Base-by-base conservation (phyloP, 192 early-diverging fungal species). In the Gorgonomyces haynaldii region DNA sequence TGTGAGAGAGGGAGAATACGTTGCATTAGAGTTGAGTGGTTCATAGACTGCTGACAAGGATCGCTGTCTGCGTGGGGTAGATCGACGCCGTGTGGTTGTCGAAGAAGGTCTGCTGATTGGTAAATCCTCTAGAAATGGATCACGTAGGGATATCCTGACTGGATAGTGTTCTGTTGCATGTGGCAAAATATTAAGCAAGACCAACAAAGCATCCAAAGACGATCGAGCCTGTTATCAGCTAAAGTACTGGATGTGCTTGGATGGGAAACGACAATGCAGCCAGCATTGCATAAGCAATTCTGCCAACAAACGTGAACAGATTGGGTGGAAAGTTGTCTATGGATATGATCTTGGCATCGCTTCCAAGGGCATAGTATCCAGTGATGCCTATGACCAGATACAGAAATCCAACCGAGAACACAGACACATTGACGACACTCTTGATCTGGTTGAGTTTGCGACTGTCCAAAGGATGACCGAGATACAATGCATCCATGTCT, bases 291-390 rank as follows among this genome's bases (percentile, higher is more conserved):
- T 89, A 80, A 24, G 81, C 82, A 10, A 91, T 53, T 5, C 84
- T 78, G 26, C 85, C 88, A 44, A 38, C 17, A 6, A 42, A 24
- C 17, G 26, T 13, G 15, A 20, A 8, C 4, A 45, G 3, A 21
- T 4, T 35, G 10, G 39, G 27, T 24, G 15, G 1, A 44, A 12
- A 82, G 66, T 67, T 75, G 53, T 62, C 44, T 10, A 62, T 19
- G 15, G 70, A 56, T 21, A 90, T 79, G 23, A 88, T 61, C 26
- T 91, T 88, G 34, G 77, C 83, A 38, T 66, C 58, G 57, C 81
- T 81, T 25, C 91, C 91, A 64, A 90, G 88, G 30, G 74, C 79
- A 15, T 89, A 57, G 59, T 91, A 94, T 26, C 91, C 91, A 20
- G 84, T 61, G 9, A 83, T 66, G 16, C 77, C 91, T 50, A 94